Percentiles rank a stretch among this genome's conserved stretches.
phyloP scores from a whole-genome alignment of 2,329 filamentous ascomycete species.

The Fusarium zealandicum region DNA sequence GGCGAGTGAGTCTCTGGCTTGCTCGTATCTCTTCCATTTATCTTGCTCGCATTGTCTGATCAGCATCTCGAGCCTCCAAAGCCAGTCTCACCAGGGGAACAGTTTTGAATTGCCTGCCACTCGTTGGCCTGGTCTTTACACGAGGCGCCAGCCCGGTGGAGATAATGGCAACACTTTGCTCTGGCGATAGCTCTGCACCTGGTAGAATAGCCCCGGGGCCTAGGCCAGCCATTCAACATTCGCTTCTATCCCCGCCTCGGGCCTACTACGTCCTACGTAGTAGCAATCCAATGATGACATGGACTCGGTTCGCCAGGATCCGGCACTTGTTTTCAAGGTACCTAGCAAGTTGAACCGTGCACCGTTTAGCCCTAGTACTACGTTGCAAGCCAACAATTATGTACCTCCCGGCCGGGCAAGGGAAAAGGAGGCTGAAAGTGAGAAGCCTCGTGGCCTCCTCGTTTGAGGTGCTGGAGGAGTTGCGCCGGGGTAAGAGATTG shows the following conservation, averaged over 20 bases:
- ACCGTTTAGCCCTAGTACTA: constrained; percentile 17
- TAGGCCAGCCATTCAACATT: constrained; percentile 22
- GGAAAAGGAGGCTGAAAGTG: constrained; percentile 34
- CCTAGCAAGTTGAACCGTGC: constrained; percentile 28
- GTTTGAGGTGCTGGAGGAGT: not conserved
- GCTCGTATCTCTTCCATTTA: not conserved
- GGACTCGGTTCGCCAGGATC: constrained; percentile 10
- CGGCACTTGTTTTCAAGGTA: constrained; percentile 30
- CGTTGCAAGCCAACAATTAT: constrained; percentile 1
- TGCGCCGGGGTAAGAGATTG: not conserved
- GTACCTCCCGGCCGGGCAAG: constrained; percentile 17
- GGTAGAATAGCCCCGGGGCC: constrained; percentile 22
- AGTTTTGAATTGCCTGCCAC: constrained; percentile 11
- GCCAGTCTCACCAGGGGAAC: constrained; percentile 21
- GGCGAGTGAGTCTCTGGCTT: not conserved
- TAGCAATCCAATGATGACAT: constrained; percentile 31
- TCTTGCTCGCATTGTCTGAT: not conserved
- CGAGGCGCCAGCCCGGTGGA: constrained; percentile 29
- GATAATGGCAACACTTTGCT: constrained; percentile 9
- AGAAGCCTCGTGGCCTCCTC: constrained; percentile 20
- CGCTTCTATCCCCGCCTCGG: constrained; percentile 13
- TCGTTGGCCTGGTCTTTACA: not conserved
- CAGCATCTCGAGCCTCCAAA: not conserved
- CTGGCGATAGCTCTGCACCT: constrained; percentile 1
- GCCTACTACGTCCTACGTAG: too few species aligned